Evolutionary conservation across 116 monocot species (phyloP).

Genomic region (Cymodocea nodosa): DNA sequence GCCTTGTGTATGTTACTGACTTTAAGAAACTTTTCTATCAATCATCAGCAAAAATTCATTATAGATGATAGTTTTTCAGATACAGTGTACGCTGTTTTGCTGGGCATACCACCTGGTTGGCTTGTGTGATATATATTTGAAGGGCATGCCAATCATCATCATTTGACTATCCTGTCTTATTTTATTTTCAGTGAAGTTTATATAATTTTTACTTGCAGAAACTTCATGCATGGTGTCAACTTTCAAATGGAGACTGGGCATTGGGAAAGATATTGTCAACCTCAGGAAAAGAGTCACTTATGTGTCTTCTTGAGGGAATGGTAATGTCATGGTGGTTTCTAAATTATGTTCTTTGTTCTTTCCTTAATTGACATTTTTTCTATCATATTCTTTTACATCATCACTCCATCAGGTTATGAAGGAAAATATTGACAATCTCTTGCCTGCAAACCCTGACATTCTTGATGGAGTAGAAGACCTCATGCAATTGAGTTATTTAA

Average conservation of each 20-base stretch:
- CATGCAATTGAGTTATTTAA: constrained; percentile 82
- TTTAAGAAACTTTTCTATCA: too few species aligned
- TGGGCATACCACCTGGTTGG: too few species aligned
- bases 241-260: constrained; percentile 61
- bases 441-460: constrained; percentile 79
- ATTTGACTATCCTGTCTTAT: neutral
- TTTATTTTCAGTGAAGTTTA: neutral
- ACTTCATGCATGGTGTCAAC: constrained; percentile 47
- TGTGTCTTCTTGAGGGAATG: constrained; percentile 38
- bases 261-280: constrained; percentile 47
- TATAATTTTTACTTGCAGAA: constrained; percentile 24
- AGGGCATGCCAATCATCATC: too few species aligned
- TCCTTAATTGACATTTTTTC: neutral
- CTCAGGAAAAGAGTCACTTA: constrained; percentile 33
- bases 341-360: neutral
- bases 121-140: too few species aligned
- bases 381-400: constrained; percentile 1
- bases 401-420: constrained; percentile 37
- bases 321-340: constrained; percentile 1
- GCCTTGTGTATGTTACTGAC: too few species aligned
- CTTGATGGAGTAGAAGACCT: constrained; percentile 80
- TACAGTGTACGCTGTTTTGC: too few species aligned
- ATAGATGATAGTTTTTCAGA: too few species aligned
- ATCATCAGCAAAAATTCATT: too few species aligned
- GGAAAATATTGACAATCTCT: constrained; percentile 34